A percentile compares a stretch with the other conserved stretches of the same genome.
These are phyloP conservation scores for Russula brevipes DNA, from an alignment of 768 basidiomycete species.

Conservation along the genomic window DNA sequence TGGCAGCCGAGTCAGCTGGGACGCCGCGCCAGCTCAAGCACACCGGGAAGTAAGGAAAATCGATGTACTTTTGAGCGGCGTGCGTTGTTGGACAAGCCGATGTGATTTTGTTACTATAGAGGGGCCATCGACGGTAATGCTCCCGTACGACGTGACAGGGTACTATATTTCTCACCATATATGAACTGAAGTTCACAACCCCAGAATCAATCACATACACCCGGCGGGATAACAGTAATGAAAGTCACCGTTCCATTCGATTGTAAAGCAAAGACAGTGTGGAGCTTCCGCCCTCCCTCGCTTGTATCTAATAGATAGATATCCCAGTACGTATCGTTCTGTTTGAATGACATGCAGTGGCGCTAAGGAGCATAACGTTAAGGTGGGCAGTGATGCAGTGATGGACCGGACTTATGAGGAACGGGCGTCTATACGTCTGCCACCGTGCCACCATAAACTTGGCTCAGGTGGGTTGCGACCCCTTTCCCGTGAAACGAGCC, in stretches of 20 bases:
- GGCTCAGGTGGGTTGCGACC: too few species aligned
- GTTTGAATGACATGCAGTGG: conserved; percentile 12
- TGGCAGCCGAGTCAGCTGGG: conserved; percentile 67
- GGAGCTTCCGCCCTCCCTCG: neutral
- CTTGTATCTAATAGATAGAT: conserved; percentile 15
- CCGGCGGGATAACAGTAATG: neutral
- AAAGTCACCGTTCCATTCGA: neutral
- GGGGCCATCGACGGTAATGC: conserved; percentile 41
- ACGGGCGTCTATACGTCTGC: too few species aligned
- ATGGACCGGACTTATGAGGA: too few species aligned
- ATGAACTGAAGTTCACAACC: neutral
- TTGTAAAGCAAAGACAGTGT: neutral
- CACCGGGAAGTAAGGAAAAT: conserved; percentile 51
- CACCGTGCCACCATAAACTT: too few species aligned
- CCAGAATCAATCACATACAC: conserved; percentile 19
- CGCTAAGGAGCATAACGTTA: conserved; percentile 16
- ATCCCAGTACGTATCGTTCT: conserved; percentile 9
- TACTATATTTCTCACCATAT: neutral
- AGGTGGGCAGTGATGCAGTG: neutral
- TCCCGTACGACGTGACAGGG: conserved; percentile 47
- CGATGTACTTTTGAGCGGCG: conserved; percentile 48
- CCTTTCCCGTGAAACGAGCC: too few species aligned
- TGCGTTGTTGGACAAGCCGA: conserved; percentile 32
- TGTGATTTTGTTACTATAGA: conserved; percentile 32
- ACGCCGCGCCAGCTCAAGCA: conserved; percentile 53